Evolutionary conservation across 495 filamentous ascomycete species (phyloP).

Genomic region (Aspergillus haitiensis): DNA sequence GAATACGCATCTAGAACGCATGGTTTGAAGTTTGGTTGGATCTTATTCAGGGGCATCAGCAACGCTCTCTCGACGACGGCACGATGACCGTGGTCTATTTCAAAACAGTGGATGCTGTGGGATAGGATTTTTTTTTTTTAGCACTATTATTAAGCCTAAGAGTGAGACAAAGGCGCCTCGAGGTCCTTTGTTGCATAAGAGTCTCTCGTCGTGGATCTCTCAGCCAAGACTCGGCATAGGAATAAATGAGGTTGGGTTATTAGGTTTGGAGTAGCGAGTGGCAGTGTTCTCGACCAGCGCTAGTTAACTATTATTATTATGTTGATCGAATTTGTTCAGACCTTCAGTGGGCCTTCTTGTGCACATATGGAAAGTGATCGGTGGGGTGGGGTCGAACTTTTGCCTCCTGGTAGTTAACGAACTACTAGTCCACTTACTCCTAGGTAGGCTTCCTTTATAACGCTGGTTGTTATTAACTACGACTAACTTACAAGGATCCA

Average conservation of each 20-base stretch:
- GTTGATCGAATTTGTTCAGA: neutral
- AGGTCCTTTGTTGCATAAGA: neutral
- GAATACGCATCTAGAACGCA: no score
- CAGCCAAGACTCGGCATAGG: slow-evolving; percentile 18
- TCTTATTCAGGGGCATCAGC: no score
- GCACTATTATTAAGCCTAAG: neutral
- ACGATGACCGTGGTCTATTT: no score
- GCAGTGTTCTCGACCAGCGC: slow-evolving; percentile 2
- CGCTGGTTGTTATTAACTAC: no score
- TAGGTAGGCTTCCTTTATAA: no score
- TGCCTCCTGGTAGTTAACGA: no score
- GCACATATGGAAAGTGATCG: slow-evolving; percentile 1
- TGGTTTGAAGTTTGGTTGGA: no score
- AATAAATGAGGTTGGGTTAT: slow-evolving; percentile 7
- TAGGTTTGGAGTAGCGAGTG: slow-evolving; percentile 4
- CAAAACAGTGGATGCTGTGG: no score
- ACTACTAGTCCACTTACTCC: no score
- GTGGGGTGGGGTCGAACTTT: neutral
- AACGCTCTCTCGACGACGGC: no score
- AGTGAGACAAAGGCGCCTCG: slow-evolving; percentile 1
- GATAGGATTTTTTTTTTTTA: neutral
- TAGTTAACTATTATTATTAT: neutral
- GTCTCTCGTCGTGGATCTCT: slow-evolving; percentile 7
- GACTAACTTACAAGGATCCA: no score
- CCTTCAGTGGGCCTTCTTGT: neutral